Evolutionary conservation across 2,329 filamentous ascomycete species (phyloP).

Genomic region (Pseudogymnoascus sp.): DNA sequence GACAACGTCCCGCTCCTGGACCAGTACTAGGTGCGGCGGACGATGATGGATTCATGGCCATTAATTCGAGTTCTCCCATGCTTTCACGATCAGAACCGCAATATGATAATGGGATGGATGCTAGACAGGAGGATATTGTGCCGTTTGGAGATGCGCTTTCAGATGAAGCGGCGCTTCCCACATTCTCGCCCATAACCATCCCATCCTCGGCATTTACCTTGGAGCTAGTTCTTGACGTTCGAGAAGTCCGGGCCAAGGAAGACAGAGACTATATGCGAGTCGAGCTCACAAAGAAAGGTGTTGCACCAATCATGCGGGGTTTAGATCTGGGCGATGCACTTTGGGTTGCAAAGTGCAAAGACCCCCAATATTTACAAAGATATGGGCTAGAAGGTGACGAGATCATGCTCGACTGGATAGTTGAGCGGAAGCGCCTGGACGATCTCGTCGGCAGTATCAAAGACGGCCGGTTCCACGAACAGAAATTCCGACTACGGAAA

Average conservation of each 20-base stretch:
- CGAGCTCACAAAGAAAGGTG: slow-evolving; percentile 59
- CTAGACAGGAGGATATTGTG: slow-evolving; percentile 14
- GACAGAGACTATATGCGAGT: slow-evolving; percentile 72
- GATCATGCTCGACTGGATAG: slow-evolving; percentile 70
- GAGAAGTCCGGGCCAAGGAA: slow-evolving; percentile 64
- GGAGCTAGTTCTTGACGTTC: slow-evolving; percentile 64
- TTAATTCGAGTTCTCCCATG: slow-evolving; percentile 12
- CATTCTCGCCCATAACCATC: slow-evolving; percentile 52
- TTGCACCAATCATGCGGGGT: slow-evolving; percentile 58
- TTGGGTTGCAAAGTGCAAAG: slow-evolving; percentile 69
- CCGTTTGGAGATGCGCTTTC: slow-evolving; percentile 21
- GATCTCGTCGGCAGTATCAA: slow-evolving; percentile 75
- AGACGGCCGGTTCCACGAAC: slow-evolving; percentile 74
- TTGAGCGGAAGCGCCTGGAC: slow-evolving; percentile 73
- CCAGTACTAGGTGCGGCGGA: background rate
- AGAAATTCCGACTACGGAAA: slow-evolving; percentile 70
- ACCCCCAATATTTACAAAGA: slow-evolving; percentile 46
- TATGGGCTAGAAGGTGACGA: slow-evolving; percentile 59
- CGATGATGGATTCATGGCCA: slow-evolving; percentile 11
- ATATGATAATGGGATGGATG: background rate
- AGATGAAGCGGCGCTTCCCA: slow-evolving; percentile 23
- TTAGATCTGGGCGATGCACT: slow-evolving; percentile 69
- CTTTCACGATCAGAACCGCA: slow-evolving; percentile 1
- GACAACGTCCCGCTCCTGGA: background rate
- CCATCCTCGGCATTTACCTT: slow-evolving; percentile 62